Percentiles rank a stretch among this genome's conserved stretches.
phyloP scores from a whole-genome alignment of 164 flowering plant genomes.

The Buxus sempervirens region DNA sequence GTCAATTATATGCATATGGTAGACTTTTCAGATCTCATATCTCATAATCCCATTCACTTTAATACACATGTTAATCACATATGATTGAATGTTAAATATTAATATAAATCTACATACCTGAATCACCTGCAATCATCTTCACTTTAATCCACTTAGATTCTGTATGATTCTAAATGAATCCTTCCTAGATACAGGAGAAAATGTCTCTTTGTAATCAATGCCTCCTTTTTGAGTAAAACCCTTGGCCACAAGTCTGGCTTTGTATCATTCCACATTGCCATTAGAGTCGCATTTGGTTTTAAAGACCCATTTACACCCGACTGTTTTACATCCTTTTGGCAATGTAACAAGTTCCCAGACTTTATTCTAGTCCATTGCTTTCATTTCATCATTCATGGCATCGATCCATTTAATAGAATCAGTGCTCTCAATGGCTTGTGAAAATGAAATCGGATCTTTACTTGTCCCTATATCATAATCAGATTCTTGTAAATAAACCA shows the following conservation, averaged over 20 bases:
- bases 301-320: neutral
- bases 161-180: too few relatives aligned
- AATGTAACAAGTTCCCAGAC: neutral
- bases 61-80: too few relatives aligned
- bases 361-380: neutral
- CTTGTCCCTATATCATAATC: neutral
- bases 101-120: too few relatives aligned
- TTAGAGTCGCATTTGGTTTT: neutral
- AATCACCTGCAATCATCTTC: too few relatives aligned
- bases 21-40: too few relatives aligned
- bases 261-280: neutral
- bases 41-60: too few relatives aligned
- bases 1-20: too few relatives aligned
- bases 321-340: neutral
- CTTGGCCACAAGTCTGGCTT: neutral
- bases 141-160: too few relatives aligned
- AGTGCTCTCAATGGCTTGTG: neutral
- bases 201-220: too few relatives aligned
- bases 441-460: neutral
- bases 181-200: too few relatives aligned
- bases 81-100: too few relatives aligned
- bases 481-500: slow-evolving; percentile 7
- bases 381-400: neutral
- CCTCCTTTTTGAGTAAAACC: neutral
- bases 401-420: neutral